A percentile compares a stretch with the other conserved stretches of the same genome.
Conservation (phyloP, 352 stramenopile genomes). For the Globisporangium rhizosaccharum region DNA sequence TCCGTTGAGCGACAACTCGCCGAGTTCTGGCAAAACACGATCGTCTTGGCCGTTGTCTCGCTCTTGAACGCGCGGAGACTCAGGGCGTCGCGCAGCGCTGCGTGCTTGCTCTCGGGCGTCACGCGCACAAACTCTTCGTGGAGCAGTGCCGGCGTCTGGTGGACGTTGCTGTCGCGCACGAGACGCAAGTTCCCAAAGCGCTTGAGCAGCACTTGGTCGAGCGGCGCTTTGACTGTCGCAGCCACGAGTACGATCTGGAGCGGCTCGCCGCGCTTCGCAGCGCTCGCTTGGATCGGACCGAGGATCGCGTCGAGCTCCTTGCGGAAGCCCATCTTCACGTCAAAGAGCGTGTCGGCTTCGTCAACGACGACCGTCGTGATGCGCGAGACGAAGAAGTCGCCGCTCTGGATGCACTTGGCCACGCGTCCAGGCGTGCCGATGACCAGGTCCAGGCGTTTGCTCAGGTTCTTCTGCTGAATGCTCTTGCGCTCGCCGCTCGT, state of each 20-base stretch:
- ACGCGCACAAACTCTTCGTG: slow-evolving; percentile 67
- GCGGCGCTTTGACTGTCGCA: slow-evolving; percentile 57
- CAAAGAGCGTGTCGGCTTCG: slow-evolving; percentile 77
- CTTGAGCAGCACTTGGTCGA: slow-evolving; percentile 72
- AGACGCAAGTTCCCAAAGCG: slow-evolving; percentile 54
- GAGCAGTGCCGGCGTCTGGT: slow-evolving; percentile 58
- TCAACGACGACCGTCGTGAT: slow-evolving; percentile 67
- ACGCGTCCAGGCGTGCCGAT: slow-evolving; percentile 73
- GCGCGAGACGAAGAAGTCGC: slow-evolving; percentile 74
- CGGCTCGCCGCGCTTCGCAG: slow-evolving; percentile 40
- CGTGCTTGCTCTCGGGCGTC: slow-evolving; percentile 59
- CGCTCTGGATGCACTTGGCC: slow-evolving; percentile 62
- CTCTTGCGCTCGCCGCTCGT: slow-evolving; percentile 68
- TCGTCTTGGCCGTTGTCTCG: slow-evolving; percentile 34
- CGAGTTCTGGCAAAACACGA: slow-evolving; percentile 76
- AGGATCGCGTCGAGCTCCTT: slow-evolving; percentile 71
- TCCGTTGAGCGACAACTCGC: slow-evolving; percentile 71
- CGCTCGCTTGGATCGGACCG: slow-evolving; percentile 54
- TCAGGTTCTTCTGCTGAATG: slow-evolving; percentile 49
- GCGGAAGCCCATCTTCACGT: slow-evolving; percentile 80
- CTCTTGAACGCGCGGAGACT: slow-evolving; percentile 26
- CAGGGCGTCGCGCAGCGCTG: slow-evolving; percentile 54
- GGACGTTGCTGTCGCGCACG: slow-evolving; percentile 61
- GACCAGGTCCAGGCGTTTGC: slow-evolving; percentile 53
- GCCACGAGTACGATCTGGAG: slow-evolving; percentile 72